Base-by-base conservation (phyloP, 169 alveolate genomes). In the Babesia ovata region DNA sequence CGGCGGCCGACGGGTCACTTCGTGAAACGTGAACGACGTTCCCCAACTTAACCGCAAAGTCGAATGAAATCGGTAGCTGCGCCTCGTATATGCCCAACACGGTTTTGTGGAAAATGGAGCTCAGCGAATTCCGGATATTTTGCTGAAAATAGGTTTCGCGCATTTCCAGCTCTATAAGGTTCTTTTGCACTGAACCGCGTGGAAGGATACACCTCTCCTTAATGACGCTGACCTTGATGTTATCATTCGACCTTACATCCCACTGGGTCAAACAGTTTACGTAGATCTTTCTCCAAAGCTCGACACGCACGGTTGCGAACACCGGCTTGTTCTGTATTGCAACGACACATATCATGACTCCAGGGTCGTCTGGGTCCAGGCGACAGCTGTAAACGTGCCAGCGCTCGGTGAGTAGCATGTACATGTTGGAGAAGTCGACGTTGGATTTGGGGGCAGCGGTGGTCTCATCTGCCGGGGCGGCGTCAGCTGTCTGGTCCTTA, bases 31-130 rank as follows among this genome's bases (percentile, higher is more conserved):
- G 39, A 17, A 83, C 61, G 39, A 74, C 79, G 24, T 75, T 83
- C 4, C 90, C 90, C 61, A 58, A 28, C 49, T 52, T 73, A 13
- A 62, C 74, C 14, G 75, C 70, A 70, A 83, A 83, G 54, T 83
- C 90, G 44, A 83, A 83, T 19, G 49, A n/a, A 12, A 83, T 67
- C 2, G 90, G 90, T 0, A 83, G 62, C 58, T 75, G 69, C 14
- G 90, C 24, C 54, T 83, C 90, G 52, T 83, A 83, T 2, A 83
- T 76, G 10, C 90, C 90, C 46, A 52, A 46, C n/a, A 83, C 33
- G 10, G 85, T 83, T 70, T 83, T 83, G 70, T 83, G 87, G 63
- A 83, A 74, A 4, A 83, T 74, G 42, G 90, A 50, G 22, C 36
- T 67, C 16, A 83, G 57, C 16, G 86, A 57, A 56, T 74, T 66